phyloP scores from a whole-genome alignment of 345 rosid species.

The Citrus trifoliata region DNA sequence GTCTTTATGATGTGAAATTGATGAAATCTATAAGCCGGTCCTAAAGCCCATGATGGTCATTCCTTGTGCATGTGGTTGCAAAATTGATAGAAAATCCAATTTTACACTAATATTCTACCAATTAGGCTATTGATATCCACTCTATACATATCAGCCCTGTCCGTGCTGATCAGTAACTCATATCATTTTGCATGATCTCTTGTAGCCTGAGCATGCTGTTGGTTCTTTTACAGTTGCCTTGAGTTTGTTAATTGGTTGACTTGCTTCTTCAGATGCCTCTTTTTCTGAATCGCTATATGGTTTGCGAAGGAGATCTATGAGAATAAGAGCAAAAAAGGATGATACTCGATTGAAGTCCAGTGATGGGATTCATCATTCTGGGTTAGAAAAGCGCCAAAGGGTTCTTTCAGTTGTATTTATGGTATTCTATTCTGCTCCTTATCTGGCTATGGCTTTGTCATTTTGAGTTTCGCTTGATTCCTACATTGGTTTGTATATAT shows the following conservation, averaged over 20 bases:
- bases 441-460: conserved; percentile 1
- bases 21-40: neutral
- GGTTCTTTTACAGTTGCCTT: conserved; percentile 3
- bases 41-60: neutral
- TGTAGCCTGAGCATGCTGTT: neutral
- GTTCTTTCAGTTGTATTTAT: conserved; percentile 85
- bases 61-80: neutral
- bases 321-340: conserved; percentile 49
- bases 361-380: conserved; percentile 61
- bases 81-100: neutral
- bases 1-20: neutral
- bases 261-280: conserved; percentile 74
- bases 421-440: conserved; percentile 46
- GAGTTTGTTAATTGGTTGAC: neutral
- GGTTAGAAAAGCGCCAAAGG: conserved; percentile 77
- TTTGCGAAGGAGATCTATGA: conserved; percentile 81
- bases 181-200: neutral
- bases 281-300: conserved; percentile 96
- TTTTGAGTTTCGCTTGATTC: neutral
- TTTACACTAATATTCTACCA: neutral
- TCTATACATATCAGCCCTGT: neutral
- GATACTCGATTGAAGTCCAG: conserved; percentile 31
- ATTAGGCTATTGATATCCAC: neutral
- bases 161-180: neutral
- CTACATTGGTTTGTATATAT: neutral